A percentile compares a stretch with the other conserved stretches of the same genome.
Conservation (phyloP, 495 filamentous ascomycete genomes). For the Halenospora varia region DNA sequence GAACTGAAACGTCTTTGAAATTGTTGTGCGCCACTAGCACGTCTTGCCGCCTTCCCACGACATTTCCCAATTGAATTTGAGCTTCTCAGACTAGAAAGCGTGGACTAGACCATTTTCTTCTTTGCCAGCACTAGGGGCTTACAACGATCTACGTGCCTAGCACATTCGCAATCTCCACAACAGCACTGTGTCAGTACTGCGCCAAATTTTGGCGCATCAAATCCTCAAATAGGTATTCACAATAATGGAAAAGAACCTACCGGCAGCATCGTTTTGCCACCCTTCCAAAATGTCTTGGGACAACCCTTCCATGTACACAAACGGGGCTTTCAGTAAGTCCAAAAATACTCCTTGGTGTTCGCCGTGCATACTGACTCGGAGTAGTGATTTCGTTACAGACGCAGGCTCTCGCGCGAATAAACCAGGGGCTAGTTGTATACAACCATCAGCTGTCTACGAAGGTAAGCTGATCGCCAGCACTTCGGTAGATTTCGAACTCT, state of each 20-base stretch:
- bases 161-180: background rate
- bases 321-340: background rate
- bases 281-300: background rate
- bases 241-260: background rate
- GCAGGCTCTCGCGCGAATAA: background rate
- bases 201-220: background rate
- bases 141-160: background rate
- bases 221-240: background rate
- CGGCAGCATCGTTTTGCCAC: background rate
- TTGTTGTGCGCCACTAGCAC: background rate
- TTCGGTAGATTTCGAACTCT: background rate
- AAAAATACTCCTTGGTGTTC: background rate
- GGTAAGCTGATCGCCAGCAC: background rate
- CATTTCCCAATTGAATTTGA: background rate
- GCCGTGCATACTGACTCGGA: background rate
- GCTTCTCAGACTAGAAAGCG: background rate
- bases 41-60: background rate
- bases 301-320: background rate
- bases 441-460: background rate
- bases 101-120: background rate
- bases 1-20: background rate
- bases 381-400: background rate
- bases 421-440: background rate
- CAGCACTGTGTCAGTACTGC: background rate
- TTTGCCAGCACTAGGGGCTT: background rate